Evolutionary conservation across 2,329 filamentous ascomycete genomes (phyloP), one percentile per base, ranked within the genome.

Genomic region (Aspergillus ochraceoroseus): DNA sequence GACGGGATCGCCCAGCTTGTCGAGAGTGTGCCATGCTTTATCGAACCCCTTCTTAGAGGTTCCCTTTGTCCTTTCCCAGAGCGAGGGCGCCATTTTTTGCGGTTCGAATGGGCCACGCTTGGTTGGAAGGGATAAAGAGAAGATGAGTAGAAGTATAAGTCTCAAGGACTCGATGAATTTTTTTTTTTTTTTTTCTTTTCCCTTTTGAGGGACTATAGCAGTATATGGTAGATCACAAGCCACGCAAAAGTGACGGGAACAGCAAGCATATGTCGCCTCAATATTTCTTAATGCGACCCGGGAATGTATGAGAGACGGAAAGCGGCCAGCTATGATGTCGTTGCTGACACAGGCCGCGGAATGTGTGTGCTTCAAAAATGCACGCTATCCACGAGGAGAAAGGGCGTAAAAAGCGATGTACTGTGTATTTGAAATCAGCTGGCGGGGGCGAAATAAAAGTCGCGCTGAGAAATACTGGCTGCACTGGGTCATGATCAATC

Each of bases 1-100:
- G 57, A 94, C 81, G 2, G 87, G 87, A 2, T 76, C 73, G 44
- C 85, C 84, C 7, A 84, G 70, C 58, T 83, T 84, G 64, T 85
- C 81, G 34, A 80, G 71, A 52, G 74, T 74, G 32, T 70, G 72
- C 72, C 80, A 88, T 43, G 82, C 75, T 58, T 84, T 86, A 64
- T 88, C 83, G 62, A 87, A 87, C 46, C 83, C 80, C 44, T 77
- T 76, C 60, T 85, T 76, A 50, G 63, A 64, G 43, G 67, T 67
- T 5, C 65, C 63, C 47, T 73, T 74, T 14, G 74, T 73, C 51
- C 74, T 75, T 48, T 70, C 62, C 64, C 69, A 70, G 12, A 85
- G 69, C 31, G 78, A 76, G 61, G 87, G 54, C 39, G 61, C 41
- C 63, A 66, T 67, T 39, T 45, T 47, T 22, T 56, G 32, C 19